Conservation (phyloP, 1,284 basidiomycete genomes). For the Chalciporus sp. region DNA sequence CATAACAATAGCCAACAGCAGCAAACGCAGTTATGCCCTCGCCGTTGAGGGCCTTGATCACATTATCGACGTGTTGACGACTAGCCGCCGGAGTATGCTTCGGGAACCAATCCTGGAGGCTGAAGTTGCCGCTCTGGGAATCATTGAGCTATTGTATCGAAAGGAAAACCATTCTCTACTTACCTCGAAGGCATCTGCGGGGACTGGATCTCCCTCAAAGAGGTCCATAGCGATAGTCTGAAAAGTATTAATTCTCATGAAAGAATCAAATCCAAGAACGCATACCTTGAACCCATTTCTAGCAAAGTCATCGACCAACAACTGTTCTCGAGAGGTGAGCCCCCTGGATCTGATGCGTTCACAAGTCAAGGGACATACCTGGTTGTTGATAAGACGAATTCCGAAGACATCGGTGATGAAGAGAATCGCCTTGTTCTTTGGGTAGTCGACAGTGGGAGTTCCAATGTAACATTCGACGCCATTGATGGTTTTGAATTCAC, state of each 20-base stretch:
- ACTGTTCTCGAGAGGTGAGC: conserved; percentile 17
- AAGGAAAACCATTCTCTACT: background rate
- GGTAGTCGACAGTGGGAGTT: conserved; percentile 47
- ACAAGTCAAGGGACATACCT: conserved; percentile 8
- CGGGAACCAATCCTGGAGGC: conserved; percentile 22
- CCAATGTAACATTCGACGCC: conserved; percentile 52
- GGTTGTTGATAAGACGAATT: conserved; percentile 55
- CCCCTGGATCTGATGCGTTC: background rate
- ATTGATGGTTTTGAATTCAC: conserved; percentile 31
- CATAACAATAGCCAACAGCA: conserved; percentile 36
- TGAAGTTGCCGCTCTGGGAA: background rate
- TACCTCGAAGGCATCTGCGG: conserved; percentile 20
- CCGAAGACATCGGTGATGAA: conserved; percentile 67
- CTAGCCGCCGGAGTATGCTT: conserved; percentile 28
- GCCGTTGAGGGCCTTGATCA: conserved; percentile 28
- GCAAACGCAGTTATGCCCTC: conserved; percentile 28
- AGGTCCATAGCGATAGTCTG: conserved; percentile 42
- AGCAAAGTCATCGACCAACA: conserved; percentile 54
- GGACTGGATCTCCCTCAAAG: conserved; percentile 42
- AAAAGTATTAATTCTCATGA: no score
- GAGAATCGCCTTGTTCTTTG: conserved; percentile 56
- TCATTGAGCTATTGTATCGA: background rate
- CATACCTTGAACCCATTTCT: conserved; percentile 47
- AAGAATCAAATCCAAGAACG: no score
- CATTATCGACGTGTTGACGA: conserved; percentile 27